A percentile compares a stretch with the other conserved stretches of the same genome.
These are phyloP conservation scores for Pholiota adiposa DNA, from an alignment of 1,284 basidiomycete species.

Conservation along the genomic window DNA sequence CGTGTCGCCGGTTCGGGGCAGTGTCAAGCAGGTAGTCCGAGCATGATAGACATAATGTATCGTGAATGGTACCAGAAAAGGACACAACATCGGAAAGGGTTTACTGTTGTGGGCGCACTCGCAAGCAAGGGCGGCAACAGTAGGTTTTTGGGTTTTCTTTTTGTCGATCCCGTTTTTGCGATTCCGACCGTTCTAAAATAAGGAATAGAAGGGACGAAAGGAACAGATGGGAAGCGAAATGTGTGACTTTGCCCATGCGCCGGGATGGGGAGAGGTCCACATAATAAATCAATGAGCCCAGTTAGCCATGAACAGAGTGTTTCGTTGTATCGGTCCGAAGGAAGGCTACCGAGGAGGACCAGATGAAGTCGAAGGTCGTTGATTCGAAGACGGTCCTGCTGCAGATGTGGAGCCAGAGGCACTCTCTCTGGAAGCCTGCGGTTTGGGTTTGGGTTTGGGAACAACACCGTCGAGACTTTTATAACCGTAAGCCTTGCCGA, in stretches of 20 bases:
- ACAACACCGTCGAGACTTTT: constrained; percentile 68
- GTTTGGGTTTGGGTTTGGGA: constrained; percentile 58
- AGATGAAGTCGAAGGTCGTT: constrained; percentile 8
- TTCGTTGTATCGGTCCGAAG: constrained; percentile 1
- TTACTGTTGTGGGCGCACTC: constrained; percentile 11
- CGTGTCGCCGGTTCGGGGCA: constrained; percentile 1
- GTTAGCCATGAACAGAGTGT: constrained; percentile 6
- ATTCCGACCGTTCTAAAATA: constrained; percentile 8
- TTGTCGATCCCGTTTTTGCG: constrained; percentile 17
- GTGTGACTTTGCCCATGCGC: constrained; percentile 17
- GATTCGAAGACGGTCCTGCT: constrained; percentile 8
- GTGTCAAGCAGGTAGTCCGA: constrained; percentile 10
- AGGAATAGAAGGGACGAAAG: constrained; percentile 6
- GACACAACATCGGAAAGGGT: constrained; percentile 13
- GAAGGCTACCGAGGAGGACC: constrained; percentile 19
- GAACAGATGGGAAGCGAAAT: too few relatives aligned
- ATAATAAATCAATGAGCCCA: constrained; percentile 19
- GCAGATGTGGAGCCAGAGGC: constrained; percentile 22
- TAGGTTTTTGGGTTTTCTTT: constrained; percentile 15
- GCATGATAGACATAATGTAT: constrained; percentile 6
- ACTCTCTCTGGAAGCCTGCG: constrained; percentile 30
- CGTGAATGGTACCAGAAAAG: constrained; percentile 1
- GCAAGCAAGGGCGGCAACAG: constrained; percentile 15
- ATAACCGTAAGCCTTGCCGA: constrained; percentile 74
- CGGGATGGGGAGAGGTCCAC: constrained; percentile 16